Evolutionary conservation across 2,329 filamentous ascomycete species (phyloP).

Genomic region (Arthroderma sp.): DNA sequence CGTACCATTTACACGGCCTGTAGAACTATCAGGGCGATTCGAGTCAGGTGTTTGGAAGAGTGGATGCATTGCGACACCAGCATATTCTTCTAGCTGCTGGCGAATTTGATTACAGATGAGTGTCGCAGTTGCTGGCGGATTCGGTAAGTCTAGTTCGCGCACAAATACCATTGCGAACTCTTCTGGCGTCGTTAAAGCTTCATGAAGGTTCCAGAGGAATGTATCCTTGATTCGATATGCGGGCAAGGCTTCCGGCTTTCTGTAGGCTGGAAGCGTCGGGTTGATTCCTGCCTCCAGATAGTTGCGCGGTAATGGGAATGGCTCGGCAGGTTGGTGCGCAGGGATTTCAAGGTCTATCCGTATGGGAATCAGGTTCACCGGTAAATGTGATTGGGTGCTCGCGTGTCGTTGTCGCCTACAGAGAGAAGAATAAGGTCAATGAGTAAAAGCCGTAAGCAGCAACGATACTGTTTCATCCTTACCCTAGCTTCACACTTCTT

Average conservation of each 20-base stretch:
- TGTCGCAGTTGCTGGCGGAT: slow-evolving; percentile 52
- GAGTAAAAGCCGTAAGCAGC: slow-evolving; percentile 2
- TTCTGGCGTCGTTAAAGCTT: slow-evolving; percentile 85
- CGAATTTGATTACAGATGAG: slow-evolving; percentile 91
- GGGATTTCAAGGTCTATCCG: slow-evolving; percentile 90
- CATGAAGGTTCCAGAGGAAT: slow-evolving; percentile 97
- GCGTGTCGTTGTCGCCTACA: slow-evolving; percentile 46
- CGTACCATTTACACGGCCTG: background rate
- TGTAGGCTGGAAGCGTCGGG: slow-evolving; percentile 63
- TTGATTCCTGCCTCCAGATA: slow-evolving; percentile 36
- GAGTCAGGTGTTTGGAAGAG: slow-evolving; percentile 52
- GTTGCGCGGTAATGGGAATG: slow-evolving; percentile 32
- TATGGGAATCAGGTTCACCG: slow-evolving; percentile 84
- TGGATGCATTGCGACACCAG: slow-evolving; percentile 83
- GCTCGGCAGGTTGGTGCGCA: slow-evolving; percentile 42
- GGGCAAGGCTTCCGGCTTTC: slow-evolving; percentile 62
- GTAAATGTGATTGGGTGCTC: slow-evolving; percentile 57
- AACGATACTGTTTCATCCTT: slow-evolving; percentile 13
- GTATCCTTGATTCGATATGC: slow-evolving; percentile 83
- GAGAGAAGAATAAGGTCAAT: background rate
- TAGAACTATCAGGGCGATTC: background rate
- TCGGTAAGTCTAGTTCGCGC: slow-evolving; percentile 83
- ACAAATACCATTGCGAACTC: slow-evolving; percentile 86
- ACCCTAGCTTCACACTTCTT: slow-evolving; percentile 36
- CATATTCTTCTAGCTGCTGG: slow-evolving; percentile 90